Percentiles rank a stretch among this genome's conserved stretches.
These are phyloP conservation scores for Nigrospora oryzae DNA, from an alignment of 2,329 filamentous ascomycete species.

Conservation along the genomic window DNA sequence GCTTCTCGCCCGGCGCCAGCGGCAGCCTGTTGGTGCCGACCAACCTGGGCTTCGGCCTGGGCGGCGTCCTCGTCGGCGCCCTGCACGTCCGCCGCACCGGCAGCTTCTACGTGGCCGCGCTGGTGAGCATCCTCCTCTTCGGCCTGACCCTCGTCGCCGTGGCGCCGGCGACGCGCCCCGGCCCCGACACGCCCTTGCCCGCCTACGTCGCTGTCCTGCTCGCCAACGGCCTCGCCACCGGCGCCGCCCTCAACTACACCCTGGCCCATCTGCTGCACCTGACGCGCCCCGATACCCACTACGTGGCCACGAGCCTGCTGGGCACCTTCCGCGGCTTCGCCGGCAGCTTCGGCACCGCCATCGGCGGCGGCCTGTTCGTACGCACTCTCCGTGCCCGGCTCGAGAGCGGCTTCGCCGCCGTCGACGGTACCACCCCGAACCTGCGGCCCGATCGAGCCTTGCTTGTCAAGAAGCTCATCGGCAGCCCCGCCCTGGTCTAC, in stretches of 20 bases:
- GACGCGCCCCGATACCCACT: slow-evolving; percentile 57
- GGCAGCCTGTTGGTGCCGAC: slow-evolving; percentile 75
- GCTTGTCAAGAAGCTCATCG: slow-evolving; percentile 38
- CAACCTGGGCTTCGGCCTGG: slow-evolving; percentile 69
- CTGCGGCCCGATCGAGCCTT: slow-evolving; percentile 23
- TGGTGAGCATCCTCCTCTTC: slow-evolving; percentile 56
- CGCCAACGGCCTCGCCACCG: slow-evolving; percentile 63
- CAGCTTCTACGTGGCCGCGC: slow-evolving; percentile 60
- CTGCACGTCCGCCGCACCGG: slow-evolving; percentile 67
- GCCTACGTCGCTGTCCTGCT: slow-evolving; percentile 56
- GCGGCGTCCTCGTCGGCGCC: slow-evolving; percentile 64
- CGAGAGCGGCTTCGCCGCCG: slow-evolving; percentile 42
- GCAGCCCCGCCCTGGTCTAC: slow-evolving; percentile 42
- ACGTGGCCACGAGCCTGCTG: slow-evolving; percentile 66
- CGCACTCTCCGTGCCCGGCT: slow-evolving; percentile 50
- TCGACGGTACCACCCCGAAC: slow-evolving; percentile 27
- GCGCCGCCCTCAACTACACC: slow-evolving; percentile 70
- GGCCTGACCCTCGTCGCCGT: slow-evolving; percentile 48
- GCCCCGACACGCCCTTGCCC: slow-evolving; percentile 36
- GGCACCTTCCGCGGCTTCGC: slow-evolving; percentile 77
- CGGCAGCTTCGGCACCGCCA: slow-evolving; percentile 70
- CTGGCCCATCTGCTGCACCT: slow-evolving; percentile 73
- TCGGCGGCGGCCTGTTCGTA: slow-evolving; percentile 69
- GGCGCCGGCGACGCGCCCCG: slow-evolving; percentile 42
- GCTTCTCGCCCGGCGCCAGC: slow-evolving; percentile 59